These are phyloP conservation scores for Didymella pinodella DNA, from an alignment of 2,329 filamentous ascomycete genomes.

Conservation along the genomic window DNA sequence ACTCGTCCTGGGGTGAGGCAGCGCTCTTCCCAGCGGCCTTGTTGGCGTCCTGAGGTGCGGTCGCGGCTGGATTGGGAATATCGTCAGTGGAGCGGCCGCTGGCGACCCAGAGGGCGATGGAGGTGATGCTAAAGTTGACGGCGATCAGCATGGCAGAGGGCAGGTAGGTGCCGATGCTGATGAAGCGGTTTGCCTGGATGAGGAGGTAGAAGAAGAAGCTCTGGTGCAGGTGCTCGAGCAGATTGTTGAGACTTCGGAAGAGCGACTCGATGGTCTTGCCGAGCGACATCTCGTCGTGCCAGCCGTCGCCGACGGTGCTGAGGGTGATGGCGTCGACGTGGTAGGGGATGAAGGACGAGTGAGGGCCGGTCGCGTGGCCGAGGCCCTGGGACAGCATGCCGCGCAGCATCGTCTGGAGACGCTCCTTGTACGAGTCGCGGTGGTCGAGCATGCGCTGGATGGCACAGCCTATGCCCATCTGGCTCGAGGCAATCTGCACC, in stretches of 20 bases:
- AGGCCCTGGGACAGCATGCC: conserved; percentile 93
- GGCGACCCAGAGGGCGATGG: conserved; percentile 91
- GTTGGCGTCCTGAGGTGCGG: conserved; percentile 16
- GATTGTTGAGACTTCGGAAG: conserved; percentile 92
- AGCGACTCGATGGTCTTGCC: conserved; percentile 88
- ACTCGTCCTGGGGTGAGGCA: too few species aligned
- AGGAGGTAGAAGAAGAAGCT: conserved; percentile 99
- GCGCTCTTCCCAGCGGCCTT: conserved; percentile 1
- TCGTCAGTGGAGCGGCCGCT: conserved; percentile 64
- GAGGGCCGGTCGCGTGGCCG: conserved; percentile 86
- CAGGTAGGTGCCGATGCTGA: conserved; percentile 96
- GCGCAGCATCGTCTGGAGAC: conserved; percentile 85
- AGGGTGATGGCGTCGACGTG: conserved; percentile 96
- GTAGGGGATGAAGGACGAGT: conserved; percentile 96
- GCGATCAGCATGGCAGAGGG: conserved; percentile 98
- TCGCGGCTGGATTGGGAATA: conserved; percentile 39
- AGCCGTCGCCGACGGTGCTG: conserved; percentile 87
- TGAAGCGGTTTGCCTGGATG: conserved; percentile 89
- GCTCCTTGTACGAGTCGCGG: conserved; percentile 77
- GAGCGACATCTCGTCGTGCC: conserved; percentile 97
- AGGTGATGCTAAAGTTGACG: conserved; percentile 93
- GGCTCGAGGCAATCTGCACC: conserved; percentile 82
- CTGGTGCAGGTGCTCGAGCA: conserved; percentile 95
- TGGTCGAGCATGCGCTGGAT: conserved; percentile 88
- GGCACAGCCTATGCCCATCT: conserved; percentile 86